Percentiles rank a stretch among this genome's conserved stretches.
These are phyloP conservation scores for Neonectria coccinea DNA, from an alignment of 2,329 filamentous ascomycete species.

Conservation along the genomic window DNA sequence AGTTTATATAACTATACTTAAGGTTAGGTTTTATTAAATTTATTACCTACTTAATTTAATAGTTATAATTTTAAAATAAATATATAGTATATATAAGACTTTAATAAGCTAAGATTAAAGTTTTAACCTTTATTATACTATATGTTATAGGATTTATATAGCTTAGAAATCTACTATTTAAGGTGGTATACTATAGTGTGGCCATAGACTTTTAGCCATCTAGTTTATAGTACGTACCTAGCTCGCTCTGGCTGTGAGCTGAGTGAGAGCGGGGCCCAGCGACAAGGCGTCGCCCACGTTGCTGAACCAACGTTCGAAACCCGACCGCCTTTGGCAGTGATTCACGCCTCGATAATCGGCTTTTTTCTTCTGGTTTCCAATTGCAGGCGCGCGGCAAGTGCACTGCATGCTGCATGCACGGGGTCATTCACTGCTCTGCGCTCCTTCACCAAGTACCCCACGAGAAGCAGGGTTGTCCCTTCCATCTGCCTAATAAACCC, in stretches of 20 bases:
- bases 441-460: not conserved
- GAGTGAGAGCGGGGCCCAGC: not conserved
- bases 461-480: constrained; percentile 3
- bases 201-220: too few species aligned
- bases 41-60: too few species aligned
- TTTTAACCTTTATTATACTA: too few species aligned
- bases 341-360: not conserved
- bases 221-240: not conserved
- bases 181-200: too few species aligned
- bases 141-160: too few species aligned
- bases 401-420: not conserved
- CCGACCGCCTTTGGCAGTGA: not conserved
- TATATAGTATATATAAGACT: too few species aligned
- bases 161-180: too few species aligned
- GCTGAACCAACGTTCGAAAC: not conserved
- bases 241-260: not conserved
- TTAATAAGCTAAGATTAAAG: too few species aligned
- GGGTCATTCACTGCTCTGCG: not conserved
- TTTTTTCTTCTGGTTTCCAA: not conserved
- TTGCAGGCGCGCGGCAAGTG: not conserved
- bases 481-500: not conserved
- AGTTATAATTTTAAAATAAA: too few species aligned
- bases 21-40: too few species aligned
- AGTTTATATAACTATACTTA: too few species aligned
- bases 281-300: not conserved